Evolutionary conservation across 2,329 filamentous ascomycete genomes (phyloP).

Genomic region (Fusarium sp.): DNA sequence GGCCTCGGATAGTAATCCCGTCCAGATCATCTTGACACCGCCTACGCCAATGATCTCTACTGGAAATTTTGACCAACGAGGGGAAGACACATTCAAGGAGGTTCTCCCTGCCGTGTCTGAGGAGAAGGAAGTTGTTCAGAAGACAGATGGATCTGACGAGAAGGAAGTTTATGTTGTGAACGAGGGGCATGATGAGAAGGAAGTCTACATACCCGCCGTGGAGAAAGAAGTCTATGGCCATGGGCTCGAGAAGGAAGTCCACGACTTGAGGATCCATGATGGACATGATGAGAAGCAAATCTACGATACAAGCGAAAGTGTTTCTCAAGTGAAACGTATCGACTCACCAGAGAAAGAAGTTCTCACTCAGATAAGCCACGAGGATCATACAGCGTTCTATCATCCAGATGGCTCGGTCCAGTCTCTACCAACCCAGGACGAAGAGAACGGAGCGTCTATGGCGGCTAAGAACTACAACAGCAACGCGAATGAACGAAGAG

Average conservation of each 20-base stretch:
- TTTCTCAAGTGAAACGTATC: neutral
- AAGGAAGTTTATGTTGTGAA: neutral
- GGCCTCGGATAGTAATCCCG: neutral
- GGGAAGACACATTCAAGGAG: constrained; percentile 26
- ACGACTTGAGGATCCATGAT: constrained; percentile 4
- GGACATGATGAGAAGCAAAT: constrained; percentile 16
- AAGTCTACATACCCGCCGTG: neutral
- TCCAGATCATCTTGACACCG: constrained; percentile 33
- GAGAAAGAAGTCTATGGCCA: constrained; percentile 17
- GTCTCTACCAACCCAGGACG: neutral
- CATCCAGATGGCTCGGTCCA: neutral
- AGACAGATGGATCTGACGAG: neutral
- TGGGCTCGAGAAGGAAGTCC: neutral
- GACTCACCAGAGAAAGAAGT: neutral
- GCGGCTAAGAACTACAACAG: neutral
- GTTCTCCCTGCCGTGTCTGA: constrained; percentile 13
- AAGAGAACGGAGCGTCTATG: neutral
- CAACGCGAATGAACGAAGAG: neutral
- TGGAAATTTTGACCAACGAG: neutral
- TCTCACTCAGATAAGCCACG: neutral
- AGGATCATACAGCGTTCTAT: neutral
- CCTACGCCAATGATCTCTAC: constrained; percentile 22
- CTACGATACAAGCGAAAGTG: neutral
- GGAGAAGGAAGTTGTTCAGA: constrained; percentile 25
- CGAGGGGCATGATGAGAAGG: constrained; percentile 3